Conservation (phyloP, 1,284 basidiomycete species). For the Mycosarcoma mackinlayi region DNA sequence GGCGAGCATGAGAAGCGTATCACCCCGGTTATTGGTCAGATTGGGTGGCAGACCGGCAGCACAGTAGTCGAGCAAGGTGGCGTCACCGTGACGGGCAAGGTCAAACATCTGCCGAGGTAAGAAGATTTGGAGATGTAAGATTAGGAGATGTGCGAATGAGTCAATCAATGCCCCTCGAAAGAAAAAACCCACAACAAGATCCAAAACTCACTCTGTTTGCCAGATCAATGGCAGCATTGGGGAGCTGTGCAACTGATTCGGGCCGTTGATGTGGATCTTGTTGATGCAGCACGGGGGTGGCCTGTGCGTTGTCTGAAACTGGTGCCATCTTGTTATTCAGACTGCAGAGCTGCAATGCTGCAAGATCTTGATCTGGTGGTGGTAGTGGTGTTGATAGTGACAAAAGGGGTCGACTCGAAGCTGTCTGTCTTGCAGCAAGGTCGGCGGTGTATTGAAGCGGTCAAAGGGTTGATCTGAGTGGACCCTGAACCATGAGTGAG, state of each 20-base stretch:
- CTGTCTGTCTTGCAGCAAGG: too few species aligned
- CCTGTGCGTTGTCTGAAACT: conserved; percentile 5
- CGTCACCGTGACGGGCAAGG: conserved; percentile 76
- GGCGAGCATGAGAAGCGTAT: conserved; percentile 79
- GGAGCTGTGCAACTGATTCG: conserved; percentile 24
- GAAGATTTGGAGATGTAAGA: too few species aligned
- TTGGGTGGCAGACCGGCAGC: conserved; percentile 81
- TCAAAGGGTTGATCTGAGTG: background rate
- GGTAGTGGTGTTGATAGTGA: background rate
- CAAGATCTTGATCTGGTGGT: too few species aligned
- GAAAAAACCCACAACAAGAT: too few species aligned
- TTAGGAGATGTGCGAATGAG: too few species aligned
- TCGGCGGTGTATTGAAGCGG: background rate
- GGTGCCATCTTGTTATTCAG: conserved; percentile 11
- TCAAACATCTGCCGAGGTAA: conserved; percentile 79
- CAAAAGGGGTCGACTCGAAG: too few species aligned
- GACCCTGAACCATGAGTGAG: conserved; percentile 36
- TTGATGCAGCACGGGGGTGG: background rate
- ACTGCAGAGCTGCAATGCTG: background rate
- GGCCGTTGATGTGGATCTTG: conserved; percentile 7
- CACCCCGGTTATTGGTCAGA: conserved; percentile 75
- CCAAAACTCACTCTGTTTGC: conserved; percentile 40
- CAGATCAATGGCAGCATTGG: conserved; percentile 38
- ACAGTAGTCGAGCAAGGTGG: conserved; percentile 71
- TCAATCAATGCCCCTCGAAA: too few species aligned